Evolutionary conservation across 352 stramenopile species (phyloP), one percentile per base, ranked within the genome.

Genomic region (Phytophthora cactorum): DNA sequence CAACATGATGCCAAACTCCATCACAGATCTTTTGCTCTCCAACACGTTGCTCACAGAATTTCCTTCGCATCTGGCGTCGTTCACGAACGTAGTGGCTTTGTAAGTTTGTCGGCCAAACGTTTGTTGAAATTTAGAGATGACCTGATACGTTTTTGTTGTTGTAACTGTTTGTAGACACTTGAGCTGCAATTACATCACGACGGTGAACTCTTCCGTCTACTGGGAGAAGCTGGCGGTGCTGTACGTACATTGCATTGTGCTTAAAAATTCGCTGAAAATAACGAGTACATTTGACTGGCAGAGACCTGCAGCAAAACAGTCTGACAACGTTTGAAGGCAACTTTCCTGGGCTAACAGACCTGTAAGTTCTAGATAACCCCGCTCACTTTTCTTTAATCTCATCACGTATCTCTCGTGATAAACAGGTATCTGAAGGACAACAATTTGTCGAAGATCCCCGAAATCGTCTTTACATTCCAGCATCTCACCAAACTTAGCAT

Each of bases 271-370:
- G 22, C 22, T 22, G 22, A 22, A 22, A 22, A 22, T 22, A 22
- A 22, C 22, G 22, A 22, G 22, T 22, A 22, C 22, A 22, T 22
- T 9, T 50, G n/a, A 14, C 32, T 49, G 31, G 7, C 45, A 75
- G 67, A 5, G 56, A 75, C 31, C 44, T 71, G 5, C 15, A 50
- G 11, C 44, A 55, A 15, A 75, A 75, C 57, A 44, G 55, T 12
- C 4, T 75, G 14, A 27, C 51, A n/a, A 57, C 44, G 2, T 65
- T 75, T n/a, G 56, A 75, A 38, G 61, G 67, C 36, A 60, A 57
- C 4, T 71, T 71, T 39, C 62, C 67, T 14, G 17, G 4, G 1
- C 39, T 75, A 25, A 66, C 44, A 1, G 8, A 52, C 12, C 57
- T 71, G 67, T 75, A 61, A 11, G 62, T 62, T 14, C 22, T 22